Evolutionary conservation across 345 rosid genomes (phyloP), one percentile per base, ranked within the genome.

Genomic region (Streptanthus diversifolius): DNA sequence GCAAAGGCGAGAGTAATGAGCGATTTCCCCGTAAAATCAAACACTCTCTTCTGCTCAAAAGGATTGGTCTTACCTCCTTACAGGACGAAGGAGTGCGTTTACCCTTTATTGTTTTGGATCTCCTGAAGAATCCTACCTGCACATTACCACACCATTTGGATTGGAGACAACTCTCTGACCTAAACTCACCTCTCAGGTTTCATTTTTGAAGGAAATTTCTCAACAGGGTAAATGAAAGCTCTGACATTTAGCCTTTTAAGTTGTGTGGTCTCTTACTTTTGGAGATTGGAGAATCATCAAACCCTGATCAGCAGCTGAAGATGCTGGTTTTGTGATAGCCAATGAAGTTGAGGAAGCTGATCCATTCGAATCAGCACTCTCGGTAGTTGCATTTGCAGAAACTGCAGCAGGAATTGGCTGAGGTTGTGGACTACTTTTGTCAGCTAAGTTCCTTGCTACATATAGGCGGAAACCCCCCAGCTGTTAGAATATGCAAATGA

Each of bases 51-150:
- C 39, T 27, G 40, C 27, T 21, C 19, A 37, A 29, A 48, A 53
- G 29, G 70, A 54, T n/a, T 44, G 56, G 29, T 56, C 12, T 2
- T 87, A 91, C 98, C 98, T 89, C 91, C 82, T 84, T 83, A 82
- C 98, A 91, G n/a, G 87, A 69, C n/a, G 96, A 86, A n/a, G 95
- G 91, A 54, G 82, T 77, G 30, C 87, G 87, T 82, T 85, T 86
- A 41, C 92, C 95, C 77, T 93, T 93, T 56, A 84, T 84, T 67
- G 88, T 89, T 71, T 87, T 87, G 51, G 88, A 88, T 85, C 95
- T 85, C 66, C 88, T 81, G 79, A 93, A 93, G 65, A 72, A 77
- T 8, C 97, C 97, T 70, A 91, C 96, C 98, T 93, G 84, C 81
- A 71, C 37, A 63, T 41, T 68, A 66, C 59, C 68, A 49, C 55